Evolutionary conservation across 192 early-diverging fungal species (phyloP), one percentile per base, ranked within the genome.

Genomic region (Entophlyctis luteolus): DNA sequence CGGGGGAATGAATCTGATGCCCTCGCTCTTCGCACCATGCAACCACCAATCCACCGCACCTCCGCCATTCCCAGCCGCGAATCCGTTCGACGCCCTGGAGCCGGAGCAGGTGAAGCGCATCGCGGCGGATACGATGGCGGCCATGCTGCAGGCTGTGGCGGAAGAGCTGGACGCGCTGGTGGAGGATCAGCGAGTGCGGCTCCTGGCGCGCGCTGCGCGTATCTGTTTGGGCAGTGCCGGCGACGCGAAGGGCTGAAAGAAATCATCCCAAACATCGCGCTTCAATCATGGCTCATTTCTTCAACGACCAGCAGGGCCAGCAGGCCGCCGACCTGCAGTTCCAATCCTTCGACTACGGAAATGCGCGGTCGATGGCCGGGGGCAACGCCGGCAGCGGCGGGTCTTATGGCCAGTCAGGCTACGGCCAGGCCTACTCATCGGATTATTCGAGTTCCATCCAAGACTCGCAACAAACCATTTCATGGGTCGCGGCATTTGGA

Each of bases 401-500:
- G 8, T 42, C 8, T 42, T 8, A n/a, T n/a, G 39, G 39, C 8
- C n/a, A 42, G 10, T 42, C 39, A n/a, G 39, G 39, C 10, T 8
- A n/a, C 10, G n/a, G n/a, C 39, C 10, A 42, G 10, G 39, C n/a
- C 39, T 42, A 42, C n/a, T 42, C 39, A 42, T n/a, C n/a, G n/a
- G n/a, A n/a, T n/a, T n/a, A n/a, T n/a, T n/a, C n/a, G n/a, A n/a
- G n/a, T n/a, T n/a, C n/a, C n/a, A n/a, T n/a, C n/a, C n/a, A n/a
- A n/a, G n/a, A n/a, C n/a, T 32, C 22, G 32, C 46, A 3, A 23
- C 18, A 20, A 23, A 16, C 60, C n/a, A 63, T 63, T 39, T 48
- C 45, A 29, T 68, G 67, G 67, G 27, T 37, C 3, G 83, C 84
- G 32, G 96, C 96, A 8, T 98, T 99, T 81, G 87, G 89, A 25